phyloP scores from a whole-genome alignment of 768 basidiomycete genomes.

The Lactarius trivialis region DNA sequence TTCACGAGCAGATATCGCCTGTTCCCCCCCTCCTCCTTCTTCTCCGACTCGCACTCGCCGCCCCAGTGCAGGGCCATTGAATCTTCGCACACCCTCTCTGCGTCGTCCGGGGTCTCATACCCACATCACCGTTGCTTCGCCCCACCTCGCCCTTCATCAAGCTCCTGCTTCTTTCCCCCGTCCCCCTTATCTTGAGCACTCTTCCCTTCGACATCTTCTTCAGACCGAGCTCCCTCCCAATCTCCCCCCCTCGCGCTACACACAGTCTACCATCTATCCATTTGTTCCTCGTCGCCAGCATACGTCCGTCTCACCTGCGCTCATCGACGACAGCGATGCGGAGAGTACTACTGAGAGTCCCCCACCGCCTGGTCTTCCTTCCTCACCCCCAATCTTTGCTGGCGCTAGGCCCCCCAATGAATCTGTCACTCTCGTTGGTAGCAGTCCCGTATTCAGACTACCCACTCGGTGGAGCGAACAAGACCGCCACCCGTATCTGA shows the following conservation, averaged over 20 bases:
- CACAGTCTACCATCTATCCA: conserved; percentile 14
- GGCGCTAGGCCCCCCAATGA: conserved; percentile 17
- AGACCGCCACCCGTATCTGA: conserved; percentile 51
- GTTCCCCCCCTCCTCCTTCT: conserved; percentile 37
- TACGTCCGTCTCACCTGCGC: conserved; percentile 32
- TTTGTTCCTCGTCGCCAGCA: conserved; percentile 32
- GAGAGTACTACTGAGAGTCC: conserved; percentile 25
- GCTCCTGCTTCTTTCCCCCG: conserved; percentile 46
- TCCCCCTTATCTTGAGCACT: conserved; percentile 72
- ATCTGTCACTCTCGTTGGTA: conserved; percentile 19
- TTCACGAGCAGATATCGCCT: conserved; percentile 35
- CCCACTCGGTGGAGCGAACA: conserved; percentile 79
- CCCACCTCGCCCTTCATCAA: conserved; percentile 29
- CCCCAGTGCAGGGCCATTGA: conserved; percentile 33
- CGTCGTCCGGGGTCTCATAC: conserved; percentile 25
- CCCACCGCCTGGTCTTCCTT: conserved; percentile 20
- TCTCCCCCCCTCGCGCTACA: conserved; percentile 27
- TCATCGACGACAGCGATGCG: conserved; percentile 23
- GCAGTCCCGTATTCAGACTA: conserved; percentile 41
- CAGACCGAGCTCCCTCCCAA: conserved; percentile 46
- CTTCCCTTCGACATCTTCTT: conserved; percentile 62
- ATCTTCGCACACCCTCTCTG: conserved; percentile 13
- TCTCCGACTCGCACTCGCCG: conserved; percentile 46
- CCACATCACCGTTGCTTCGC: conserved; percentile 25
- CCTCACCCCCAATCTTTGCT: conserved; percentile 9